Evolutionary conservation across 257 asterid genomes (phyloP).

Genomic region (Rehmannia glutinosa): DNA sequence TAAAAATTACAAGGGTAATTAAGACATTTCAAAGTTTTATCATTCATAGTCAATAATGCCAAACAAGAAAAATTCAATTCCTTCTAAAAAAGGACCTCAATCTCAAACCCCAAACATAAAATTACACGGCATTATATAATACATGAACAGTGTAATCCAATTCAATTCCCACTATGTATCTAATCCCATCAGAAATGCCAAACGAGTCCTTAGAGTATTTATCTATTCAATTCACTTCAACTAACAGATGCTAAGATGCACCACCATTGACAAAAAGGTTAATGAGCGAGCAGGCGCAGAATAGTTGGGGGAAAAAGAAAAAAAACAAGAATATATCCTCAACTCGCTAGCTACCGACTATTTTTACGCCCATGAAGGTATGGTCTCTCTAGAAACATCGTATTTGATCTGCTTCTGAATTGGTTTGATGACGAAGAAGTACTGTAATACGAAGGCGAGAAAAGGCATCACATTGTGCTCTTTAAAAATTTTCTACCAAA

Average conservation of each 20-base stretch:
- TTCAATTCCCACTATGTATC: no score
- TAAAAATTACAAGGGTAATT: no score
- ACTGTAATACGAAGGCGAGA: conserved; percentile 31
- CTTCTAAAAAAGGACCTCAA: no score
- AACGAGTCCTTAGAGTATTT: no score
- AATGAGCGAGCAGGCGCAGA: background rate
- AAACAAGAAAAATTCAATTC: no score
- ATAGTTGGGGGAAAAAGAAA: background rate
- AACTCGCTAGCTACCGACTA: background rate
- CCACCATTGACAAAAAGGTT: background rate
- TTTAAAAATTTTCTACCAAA: background rate
- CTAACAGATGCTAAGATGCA: background rate
- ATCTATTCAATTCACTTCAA: background rate
- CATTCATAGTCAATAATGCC: no score
- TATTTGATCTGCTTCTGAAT: conserved; percentile 45
- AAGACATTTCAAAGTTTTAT: no score
- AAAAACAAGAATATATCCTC: background rate
- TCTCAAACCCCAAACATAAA: no score
- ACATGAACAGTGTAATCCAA: no score
- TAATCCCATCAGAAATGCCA: no score
- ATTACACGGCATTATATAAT: no score
- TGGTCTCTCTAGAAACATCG: conserved; percentile 40
- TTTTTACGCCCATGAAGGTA: conserved; percentile 43
- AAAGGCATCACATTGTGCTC: background rate
- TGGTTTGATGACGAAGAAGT: conserved; percentile 51